Percentiles rank a stretch among this genome's conserved stretches.
Conservation (phyloP, 495 filamentous ascomycete species). For the Hypoxylon cercidicola region DNA sequence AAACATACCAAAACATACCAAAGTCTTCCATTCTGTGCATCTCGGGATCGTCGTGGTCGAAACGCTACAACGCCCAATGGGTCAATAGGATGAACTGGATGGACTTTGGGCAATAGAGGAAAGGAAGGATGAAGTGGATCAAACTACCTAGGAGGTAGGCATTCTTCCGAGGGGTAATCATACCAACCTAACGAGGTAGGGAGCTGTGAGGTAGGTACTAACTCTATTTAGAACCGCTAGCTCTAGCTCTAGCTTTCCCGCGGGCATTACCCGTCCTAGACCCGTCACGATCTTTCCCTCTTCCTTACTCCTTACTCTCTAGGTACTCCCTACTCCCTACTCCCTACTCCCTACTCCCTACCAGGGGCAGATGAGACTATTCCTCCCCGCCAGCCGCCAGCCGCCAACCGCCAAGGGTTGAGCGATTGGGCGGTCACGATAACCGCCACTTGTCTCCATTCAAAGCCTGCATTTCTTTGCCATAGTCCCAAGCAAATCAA, state of each 20-base stretch:
- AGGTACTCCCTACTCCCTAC: too few species aligned
- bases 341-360: conserved; percentile 1
- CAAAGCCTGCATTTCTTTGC: conserved; percentile 36
- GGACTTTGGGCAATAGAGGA: neutral
- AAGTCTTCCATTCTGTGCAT: neutral
- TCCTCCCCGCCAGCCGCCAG: conserved; percentile 11
- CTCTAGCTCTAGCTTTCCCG: conserved; percentile 17
- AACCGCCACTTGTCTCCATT: conserved; percentile 51
- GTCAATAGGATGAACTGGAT: conserved; percentile 10
- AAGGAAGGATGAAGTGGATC: conserved; percentile 22
- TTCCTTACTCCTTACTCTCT: neutral
- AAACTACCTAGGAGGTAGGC: too few species aligned
- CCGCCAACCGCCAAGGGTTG: conserved; percentile 18
- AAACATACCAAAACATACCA: conserved; percentile 29
- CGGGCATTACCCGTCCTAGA: conserved; percentile 34
- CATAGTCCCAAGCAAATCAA: conserved; percentile 25
- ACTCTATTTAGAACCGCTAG: neutral
- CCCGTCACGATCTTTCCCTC: conserved; percentile 27
- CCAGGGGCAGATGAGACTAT: conserved; percentile 5
- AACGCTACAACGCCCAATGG: neutral
- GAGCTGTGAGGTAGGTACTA: too few species aligned
- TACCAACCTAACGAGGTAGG: too few species aligned
- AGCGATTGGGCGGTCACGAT: conserved; percentile 43
- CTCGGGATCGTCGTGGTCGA: conserved; percentile 20
- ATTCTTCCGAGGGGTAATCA: neutral